Conservation (phyloP, 2,329 filamentous ascomycete species). For the Colletotrichum tamarilloi region DNA sequence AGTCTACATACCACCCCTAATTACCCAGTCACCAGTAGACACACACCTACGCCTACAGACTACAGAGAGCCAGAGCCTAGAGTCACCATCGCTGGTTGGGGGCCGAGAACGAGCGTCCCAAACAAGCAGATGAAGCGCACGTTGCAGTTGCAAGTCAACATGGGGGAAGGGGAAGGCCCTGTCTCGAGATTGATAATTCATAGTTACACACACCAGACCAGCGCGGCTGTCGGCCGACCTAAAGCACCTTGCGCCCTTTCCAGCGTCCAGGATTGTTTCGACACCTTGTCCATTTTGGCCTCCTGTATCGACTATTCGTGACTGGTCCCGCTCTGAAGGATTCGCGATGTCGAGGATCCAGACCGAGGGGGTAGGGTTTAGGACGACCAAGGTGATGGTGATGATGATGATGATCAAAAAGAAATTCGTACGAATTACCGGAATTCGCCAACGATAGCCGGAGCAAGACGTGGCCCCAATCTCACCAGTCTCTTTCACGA, state of each 20-base stretch:
- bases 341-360: neutral
- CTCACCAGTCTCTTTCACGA: neutral
- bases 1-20: too few relatives aligned
- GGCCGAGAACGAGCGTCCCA: conserved; percentile 19
- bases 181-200: too few relatives aligned
- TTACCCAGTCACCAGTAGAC: too few relatives aligned
- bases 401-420: neutral
- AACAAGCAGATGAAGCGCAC: neutral
- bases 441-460: too few relatives aligned
- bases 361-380: neutral
- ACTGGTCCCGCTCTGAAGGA: neutral
- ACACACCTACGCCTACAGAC: too few relatives aligned
- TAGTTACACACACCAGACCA: neutral
- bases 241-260: neutral
- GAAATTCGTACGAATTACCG: neutral
- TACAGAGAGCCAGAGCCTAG: too few relatives aligned
- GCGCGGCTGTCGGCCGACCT: neutral
- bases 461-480: neutral
- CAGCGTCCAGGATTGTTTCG: neutral
- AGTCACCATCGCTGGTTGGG: neutral
- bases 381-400: neutral
- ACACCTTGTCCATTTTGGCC: neutral
- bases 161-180: neutral
- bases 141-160: neutral
- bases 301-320: neutral